phyloP scores from a whole-genome alignment of 495 filamentous ascomycete species.

The Podospora anserina region DNA sequence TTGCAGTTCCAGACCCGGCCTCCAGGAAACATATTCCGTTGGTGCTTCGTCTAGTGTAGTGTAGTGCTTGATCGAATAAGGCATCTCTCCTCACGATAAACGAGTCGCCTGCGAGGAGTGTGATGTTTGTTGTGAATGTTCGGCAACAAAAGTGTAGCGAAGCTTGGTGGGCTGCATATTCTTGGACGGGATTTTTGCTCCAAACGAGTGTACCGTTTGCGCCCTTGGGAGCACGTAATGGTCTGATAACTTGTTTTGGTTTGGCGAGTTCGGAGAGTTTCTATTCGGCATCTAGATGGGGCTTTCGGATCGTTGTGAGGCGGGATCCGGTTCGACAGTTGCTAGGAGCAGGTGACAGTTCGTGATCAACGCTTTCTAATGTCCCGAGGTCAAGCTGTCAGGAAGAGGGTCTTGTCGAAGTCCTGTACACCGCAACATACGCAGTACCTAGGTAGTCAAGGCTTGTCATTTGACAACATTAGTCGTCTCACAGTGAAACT shows the following conservation, averaged over 20 bases:
- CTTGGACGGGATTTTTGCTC: neutral
- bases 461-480: neutral
- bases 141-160: neutral
- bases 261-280: neutral
- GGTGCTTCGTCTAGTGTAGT: neutral
- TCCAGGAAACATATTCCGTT: slow-evolving; percentile 3
- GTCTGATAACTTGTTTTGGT: neutral
- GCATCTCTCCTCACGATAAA: neutral
- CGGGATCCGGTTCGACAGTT: neutral
- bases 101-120: neutral
- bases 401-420: too few species aligned
- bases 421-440: neutral
- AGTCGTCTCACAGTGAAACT: neutral
- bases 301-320: neutral
- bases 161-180: neutral
- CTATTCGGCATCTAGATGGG: neutral
- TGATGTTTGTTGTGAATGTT: neutral
- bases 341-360: neutral
- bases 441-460: neutral
- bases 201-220: neutral
- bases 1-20: neutral
- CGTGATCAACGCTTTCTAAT: too few species aligned
- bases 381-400: too few species aligned
- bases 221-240: neutral
- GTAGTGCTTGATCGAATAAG: neutral